phyloP scores from a whole-genome alignment of 2,329 filamentous ascomycete genomes.

The Aschersonia sp. region DNA sequence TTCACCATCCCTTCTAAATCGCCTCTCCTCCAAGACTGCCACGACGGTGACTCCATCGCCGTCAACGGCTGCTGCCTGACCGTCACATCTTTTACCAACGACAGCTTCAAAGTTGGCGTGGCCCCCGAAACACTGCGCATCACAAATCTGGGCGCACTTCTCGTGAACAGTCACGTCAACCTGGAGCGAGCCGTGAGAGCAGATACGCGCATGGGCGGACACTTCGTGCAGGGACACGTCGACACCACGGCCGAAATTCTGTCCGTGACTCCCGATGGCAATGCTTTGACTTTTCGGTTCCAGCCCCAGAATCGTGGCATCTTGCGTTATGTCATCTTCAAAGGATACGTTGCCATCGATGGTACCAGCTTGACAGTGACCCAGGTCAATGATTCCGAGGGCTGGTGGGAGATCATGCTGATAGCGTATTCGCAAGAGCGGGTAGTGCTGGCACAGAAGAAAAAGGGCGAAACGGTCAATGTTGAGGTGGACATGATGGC shows the following conservation, averaged over 20 bases:
- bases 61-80: slow-evolving; percentile 96
- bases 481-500: slow-evolving; percentile 83
- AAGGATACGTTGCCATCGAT: slow-evolving; percentile 89
- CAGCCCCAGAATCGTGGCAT: slow-evolving; percentile 54
- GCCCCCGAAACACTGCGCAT: slow-evolving; percentile 91
- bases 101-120: slow-evolving; percentile 77
- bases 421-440: slow-evolving; percentile 94
- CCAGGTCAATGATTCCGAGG: slow-evolving; percentile 61
- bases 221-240: slow-evolving; percentile 96
- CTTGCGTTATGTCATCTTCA: slow-evolving; percentile 83
- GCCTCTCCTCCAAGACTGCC: slow-evolving; percentile 67
- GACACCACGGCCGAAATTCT: slow-evolving; percentile 74
- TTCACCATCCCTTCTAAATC: slow-evolving; percentile 56
- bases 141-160: slow-evolving; percentile 77
- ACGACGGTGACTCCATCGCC: slow-evolving; percentile 84
- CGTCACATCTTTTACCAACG: slow-evolving; percentile 44
- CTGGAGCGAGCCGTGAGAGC: slow-evolving; percentile 87
- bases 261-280: slow-evolving; percentile 65
- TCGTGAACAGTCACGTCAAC: slow-evolving; percentile 58
- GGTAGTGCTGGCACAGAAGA: slow-evolving; percentile 70
- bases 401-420: slow-evolving; percentile 94
- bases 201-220: slow-evolving; percentile 89
- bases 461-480: slow-evolving; percentile 69
- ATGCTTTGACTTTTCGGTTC: slow-evolving; percentile 79
- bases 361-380: slow-evolving; percentile 92